Base-by-base conservation (phyloP, 1,139 yeast genomes). In the Lodderomyces parapsilosis region DNA sequence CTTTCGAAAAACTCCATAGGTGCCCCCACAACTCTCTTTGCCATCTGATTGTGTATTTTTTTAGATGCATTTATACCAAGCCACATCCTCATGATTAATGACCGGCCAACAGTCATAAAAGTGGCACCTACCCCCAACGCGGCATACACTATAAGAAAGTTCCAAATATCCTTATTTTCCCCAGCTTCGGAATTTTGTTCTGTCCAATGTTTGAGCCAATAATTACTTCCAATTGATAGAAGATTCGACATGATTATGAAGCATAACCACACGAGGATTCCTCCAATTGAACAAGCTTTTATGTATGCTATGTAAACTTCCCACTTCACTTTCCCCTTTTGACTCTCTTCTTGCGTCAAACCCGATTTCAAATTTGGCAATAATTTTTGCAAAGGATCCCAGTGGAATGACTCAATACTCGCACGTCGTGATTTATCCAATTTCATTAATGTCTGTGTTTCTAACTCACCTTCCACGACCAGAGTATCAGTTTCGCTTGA, bases 1-100 rank as follows among this genome's bases (percentile, higher is more conserved):
- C 68, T 58, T 44, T 66, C 71, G 47, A 66, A 66, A 48, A 65
- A 65, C 1, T 60, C 55, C 70, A 66, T 66, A 8, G 70, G 71
- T 2, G 68, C 56, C 36, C 61, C 51, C 45, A 65, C 49, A 1
- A 66, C 61, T 15, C 61, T 47, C 23, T 46, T 40, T 4, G 66
- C 65, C 67, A 66, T 60, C 17, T 46, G 50, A 41, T 63, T 66
- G 44, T 66, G 71, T 44, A 65, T 61, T 38, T 52, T 50, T 28
- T 40, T 51, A 1, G 69, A 59, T 1, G 66, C 65, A 33, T 51
- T 51, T 18, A 63, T 49, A 7, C 62, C 61, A 35, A 65, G 53
- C 51, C 52, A 63, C 5, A 58, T 52, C 62, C 66, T 62, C 40
- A 65, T 50, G 10, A 66, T 51, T 39, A 55, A 53, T 1, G 65